phyloP scores from a whole-genome alignment of 768 basidiomycete species.

The Trametes coccinea region DNA sequence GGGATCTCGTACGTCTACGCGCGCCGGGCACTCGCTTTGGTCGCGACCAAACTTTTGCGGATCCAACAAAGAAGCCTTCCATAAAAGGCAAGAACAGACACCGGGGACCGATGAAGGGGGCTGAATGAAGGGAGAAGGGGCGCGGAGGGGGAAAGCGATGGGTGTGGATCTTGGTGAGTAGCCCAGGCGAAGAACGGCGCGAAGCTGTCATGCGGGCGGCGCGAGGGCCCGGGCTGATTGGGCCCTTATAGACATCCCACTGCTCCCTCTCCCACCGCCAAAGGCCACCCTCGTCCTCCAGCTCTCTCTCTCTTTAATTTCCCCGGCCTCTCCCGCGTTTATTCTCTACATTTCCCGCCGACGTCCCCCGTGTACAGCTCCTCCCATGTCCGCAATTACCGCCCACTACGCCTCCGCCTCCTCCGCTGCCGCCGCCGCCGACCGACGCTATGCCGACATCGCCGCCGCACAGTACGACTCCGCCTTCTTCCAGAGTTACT shows the following conservation, averaged over 20 bases:
- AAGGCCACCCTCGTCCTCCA: background rate
- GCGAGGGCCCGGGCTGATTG: conserved; percentile 4
- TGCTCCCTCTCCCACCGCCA: background rate
- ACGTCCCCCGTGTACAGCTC: no score
- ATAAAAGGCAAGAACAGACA: background rate
- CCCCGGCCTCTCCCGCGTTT: conserved; percentile 6
- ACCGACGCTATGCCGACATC: conserved; percentile 14
- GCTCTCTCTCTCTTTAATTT: background rate
- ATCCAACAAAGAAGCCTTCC: conserved; percentile 12
- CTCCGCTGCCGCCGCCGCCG: conserved; percentile 8
- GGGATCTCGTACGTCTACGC: conserved; percentile 12
- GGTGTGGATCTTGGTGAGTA: conserved; percentile 6
- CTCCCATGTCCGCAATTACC: conserved; percentile 18
- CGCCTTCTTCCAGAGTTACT: conserved; percentile 14
- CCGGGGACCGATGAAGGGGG: background rate
- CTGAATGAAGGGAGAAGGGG: conserved; percentile 3
- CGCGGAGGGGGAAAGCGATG: background rate
- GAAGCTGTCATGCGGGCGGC: background rate
- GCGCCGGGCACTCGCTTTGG: background rate
- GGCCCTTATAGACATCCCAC: conserved; percentile 3
- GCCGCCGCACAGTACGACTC: conserved; percentile 12
- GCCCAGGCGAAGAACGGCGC: background rate
- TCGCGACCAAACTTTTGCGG: background rate
- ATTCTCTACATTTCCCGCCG: no score
- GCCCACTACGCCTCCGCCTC: conserved; percentile 8